Evolutionary conservation across 1,139 yeast species (phyloP), one percentile per base, ranked within the genome.

Genomic region (Ogataea hybrid): DNA sequence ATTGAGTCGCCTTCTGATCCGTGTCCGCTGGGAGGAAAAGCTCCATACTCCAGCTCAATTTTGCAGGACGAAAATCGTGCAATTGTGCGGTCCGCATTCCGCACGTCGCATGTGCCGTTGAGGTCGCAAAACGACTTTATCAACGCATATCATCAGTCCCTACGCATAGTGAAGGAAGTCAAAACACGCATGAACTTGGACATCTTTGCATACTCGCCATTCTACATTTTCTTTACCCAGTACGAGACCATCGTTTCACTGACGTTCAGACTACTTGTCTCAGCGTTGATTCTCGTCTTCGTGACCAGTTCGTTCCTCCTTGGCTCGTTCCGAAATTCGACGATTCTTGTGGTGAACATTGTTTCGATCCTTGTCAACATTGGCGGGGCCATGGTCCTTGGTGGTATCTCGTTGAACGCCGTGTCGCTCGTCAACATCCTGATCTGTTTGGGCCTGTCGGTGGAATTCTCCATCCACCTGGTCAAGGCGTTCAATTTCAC

Each of bases 21-120:
- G 3, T 92, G 98, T 63, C 97, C 97, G 1, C 69, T 92, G 23
- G 97, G 96, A 3, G 98, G 98, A 1, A 84, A 86, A 57, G 97
- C 97, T 0, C 95, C 97, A 0, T 92, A 90, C 57, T 73, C 85
- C 1, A 65, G 69, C 5, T 73, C 94, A 0, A 69, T 92, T 1
- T 68, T 68, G 37, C 42, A 57, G 18, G 67, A 69, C 39, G 64
- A 69, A 14, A 64, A 68, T 0, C 56, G 55, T 1, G 56, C 59
- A 1, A 73, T 90, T 16, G 53, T 60, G 4, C 70, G 94, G 1
- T 79, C 92, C 4, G 73, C 77, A 29, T 86, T 90, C 65, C 68
- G 97, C 50, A 78, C 94, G 0, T 75, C 86, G n/a, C 97, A 92
- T 62, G 64, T 62, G 1, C 94, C 97, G 0, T 68, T 92, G 51